Evolutionary conservation across 2,329 filamentous ascomycete genomes (phyloP).

Genomic region (Alternaria longipes): DNA sequence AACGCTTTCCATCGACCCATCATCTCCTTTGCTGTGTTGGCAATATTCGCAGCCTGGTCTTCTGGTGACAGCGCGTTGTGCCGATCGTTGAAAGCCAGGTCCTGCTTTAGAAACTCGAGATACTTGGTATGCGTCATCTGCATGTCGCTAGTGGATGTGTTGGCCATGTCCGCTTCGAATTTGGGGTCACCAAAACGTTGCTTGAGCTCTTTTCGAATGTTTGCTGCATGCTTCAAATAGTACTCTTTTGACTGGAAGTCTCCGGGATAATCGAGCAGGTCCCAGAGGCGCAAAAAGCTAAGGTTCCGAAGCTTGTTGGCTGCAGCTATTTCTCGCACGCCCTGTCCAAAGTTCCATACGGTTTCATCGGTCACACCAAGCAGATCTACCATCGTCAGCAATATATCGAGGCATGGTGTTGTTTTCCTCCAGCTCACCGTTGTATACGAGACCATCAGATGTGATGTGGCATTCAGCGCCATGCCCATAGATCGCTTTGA

Average conservation of each 20-base stretch:
- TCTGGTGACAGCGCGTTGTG: slow-evolving; percentile 27
- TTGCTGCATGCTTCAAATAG: slow-evolving; percentile 35
- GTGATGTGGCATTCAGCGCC: slow-evolving; percentile 55
- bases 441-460: slow-evolving; percentile 57
- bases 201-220: slow-evolving; percentile 37
- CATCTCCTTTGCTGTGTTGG: slow-evolving; percentile 44
- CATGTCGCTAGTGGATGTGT: slow-evolving; percentile 37
- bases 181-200: slow-evolving; percentile 34
- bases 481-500: slow-evolving; percentile 52
- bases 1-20: slow-evolving; percentile 42
- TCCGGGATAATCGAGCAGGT: slow-evolving; percentile 28
- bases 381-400: slow-evolving; percentile 43
- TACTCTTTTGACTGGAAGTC: slow-evolving; percentile 29
- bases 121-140: slow-evolving; percentile 42
- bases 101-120: slow-evolving; percentile 37
- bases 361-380: slow-evolving; percentile 55
- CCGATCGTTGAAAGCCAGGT: slow-evolving; percentile 30
- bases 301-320: slow-evolving; percentile 30
- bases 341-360: slow-evolving; percentile 52
- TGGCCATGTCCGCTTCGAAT: slow-evolving; percentile 44
- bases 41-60: slow-evolving; percentile 31
- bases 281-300: slow-evolving; percentile 31
- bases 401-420: neutral
- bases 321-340: slow-evolving; percentile 25
- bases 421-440: slow-evolving; percentile 31